A percentile compares a stretch with the other conserved stretches of the same genome.
Conservation (phyloP, 768 basidiomycete genomes). For the Pleurotus djamor region DNA sequence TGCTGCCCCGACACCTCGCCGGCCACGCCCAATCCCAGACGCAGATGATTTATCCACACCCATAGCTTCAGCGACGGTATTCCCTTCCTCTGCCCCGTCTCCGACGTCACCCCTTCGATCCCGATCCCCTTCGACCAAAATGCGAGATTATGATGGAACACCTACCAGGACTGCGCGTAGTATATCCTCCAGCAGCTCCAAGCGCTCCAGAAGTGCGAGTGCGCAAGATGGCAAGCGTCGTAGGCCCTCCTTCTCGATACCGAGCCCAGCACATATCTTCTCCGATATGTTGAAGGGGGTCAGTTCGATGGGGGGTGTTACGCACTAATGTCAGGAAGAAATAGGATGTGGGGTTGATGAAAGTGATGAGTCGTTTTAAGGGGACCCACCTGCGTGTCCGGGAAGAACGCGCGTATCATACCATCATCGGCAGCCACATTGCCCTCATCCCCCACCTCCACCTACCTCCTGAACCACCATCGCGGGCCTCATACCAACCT, state of each 20-base stretch:
- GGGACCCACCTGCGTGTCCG: not conserved
- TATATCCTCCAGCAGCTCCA: not conserved
- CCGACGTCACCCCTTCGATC: constrained; percentile 2
- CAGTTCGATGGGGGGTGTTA: constrained; percentile 23
- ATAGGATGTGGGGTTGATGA: not conserved
- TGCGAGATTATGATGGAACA: not conserved
- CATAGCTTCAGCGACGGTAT: not conserved
- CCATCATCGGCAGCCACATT: no score
- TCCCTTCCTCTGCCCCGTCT: constrained; percentile 4
- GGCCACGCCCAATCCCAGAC: not conserved
- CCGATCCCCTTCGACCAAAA: not conserved
- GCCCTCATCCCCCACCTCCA: no score
- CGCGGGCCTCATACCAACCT: no score
- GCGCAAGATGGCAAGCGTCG: constrained; percentile 11
- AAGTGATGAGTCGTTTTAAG: not conserved
- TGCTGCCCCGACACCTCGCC: not conserved
- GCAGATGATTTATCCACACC: not conserved
- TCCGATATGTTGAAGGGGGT: constrained; percentile 44
- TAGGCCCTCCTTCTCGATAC: constrained; percentile 23
- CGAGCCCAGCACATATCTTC: constrained; percentile 26
- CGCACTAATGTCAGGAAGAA: not conserved
- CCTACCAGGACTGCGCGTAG: constrained; percentile 1
- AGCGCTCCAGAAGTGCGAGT: not conserved
- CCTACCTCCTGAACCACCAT: no score
- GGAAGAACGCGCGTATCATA: no score